A percentile compares a stretch with the other conserved stretches of the same genome.
These are phyloP conservation scores for Mercurialis annua DNA, from an alignment of 345 rosid genomes.

Conservation along the genomic window DNA sequence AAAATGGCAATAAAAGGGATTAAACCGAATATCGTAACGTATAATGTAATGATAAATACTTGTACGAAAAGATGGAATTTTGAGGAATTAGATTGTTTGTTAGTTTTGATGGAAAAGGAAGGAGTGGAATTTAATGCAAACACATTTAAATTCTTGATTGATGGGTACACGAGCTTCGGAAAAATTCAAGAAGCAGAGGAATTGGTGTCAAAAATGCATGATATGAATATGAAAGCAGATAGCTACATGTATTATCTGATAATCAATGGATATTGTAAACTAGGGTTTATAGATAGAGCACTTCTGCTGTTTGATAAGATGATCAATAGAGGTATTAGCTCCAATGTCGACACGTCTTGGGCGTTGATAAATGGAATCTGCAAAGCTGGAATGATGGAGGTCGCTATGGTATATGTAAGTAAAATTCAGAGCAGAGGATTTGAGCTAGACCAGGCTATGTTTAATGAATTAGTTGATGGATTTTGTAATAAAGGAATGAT, in stretches of 20 bases:
- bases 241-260: constrained; percentile 44
- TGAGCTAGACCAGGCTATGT: constrained; percentile 35
- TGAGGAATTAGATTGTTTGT: constrained; percentile 40
- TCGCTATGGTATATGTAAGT: constrained; percentile 26
- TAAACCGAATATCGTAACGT: constrained; percentile 43
- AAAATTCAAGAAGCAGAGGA: constrained; percentile 44
- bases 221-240: constrained; percentile 36
- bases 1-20: constrained; percentile 33
- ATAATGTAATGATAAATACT: constrained; percentile 40
- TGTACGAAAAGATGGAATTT: constrained; percentile 59
- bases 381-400: constrained; percentile 33
- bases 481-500: constrained; percentile 38
- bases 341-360: constrained; percentile 44
- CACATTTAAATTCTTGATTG: constrained; percentile 38
- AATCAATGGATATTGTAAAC: constrained; percentile 31
- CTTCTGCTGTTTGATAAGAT: constrained; percentile 35
- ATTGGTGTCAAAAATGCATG: constrained; percentile 44
- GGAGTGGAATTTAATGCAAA: constrained; percentile 29
- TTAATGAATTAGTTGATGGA: constrained; percentile 31
- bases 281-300: constrained; percentile 35
- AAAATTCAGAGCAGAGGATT: constrained; percentile 43
- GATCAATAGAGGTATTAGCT: constrained; percentile 31
- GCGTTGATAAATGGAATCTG: constrained; percentile 40
- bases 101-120: constrained; percentile 44
- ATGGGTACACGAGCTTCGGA: constrained; percentile 46